Conservation (phyloP, 805 yeast genomes). For the Pichia exigua region DNA sequence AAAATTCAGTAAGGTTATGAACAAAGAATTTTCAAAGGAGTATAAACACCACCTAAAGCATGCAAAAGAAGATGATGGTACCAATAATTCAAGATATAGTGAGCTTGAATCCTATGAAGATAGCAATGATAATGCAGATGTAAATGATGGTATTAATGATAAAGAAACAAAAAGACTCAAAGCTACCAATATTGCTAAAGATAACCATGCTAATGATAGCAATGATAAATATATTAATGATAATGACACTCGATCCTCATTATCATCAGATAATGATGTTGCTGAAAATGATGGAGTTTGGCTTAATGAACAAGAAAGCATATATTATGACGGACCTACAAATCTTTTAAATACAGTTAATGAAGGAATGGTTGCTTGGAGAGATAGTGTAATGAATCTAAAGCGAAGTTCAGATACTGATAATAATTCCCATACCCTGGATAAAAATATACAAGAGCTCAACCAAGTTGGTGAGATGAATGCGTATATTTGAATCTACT, state of each 20-base stretch:
- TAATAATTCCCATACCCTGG: background rate
- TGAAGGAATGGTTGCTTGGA: constrained; percentile 20
- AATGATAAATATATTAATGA: background rate
- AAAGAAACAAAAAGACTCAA: too few species aligned
- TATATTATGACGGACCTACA: constrained; percentile 55
- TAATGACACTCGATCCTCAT: background rate
- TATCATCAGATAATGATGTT: background rate
- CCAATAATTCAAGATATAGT: background rate
- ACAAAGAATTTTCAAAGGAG: constrained; percentile 30
- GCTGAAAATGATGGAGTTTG: constrained; percentile 27
- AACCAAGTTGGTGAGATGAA: constrained; percentile 6
- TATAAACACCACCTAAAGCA: background rate
- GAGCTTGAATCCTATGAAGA: background rate
- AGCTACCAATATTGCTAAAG: too few species aligned
- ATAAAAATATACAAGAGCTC: background rate
- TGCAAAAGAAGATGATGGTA: background rate
- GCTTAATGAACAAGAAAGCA: constrained; percentile 41
- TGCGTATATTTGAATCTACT: constrained; percentile 2
- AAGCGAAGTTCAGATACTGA: constrained; percentile 2
- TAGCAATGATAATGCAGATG: background rate
- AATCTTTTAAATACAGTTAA: constrained; percentile 61
- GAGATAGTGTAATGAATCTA: constrained; percentile 14
- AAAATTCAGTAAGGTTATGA: constrained; percentile 19
- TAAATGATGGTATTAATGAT: too few species aligned
- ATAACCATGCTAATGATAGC: background rate